phyloP scores from a whole-genome alignment of 805 yeast genomes.

The Wickerhamomyces alni region DNA sequence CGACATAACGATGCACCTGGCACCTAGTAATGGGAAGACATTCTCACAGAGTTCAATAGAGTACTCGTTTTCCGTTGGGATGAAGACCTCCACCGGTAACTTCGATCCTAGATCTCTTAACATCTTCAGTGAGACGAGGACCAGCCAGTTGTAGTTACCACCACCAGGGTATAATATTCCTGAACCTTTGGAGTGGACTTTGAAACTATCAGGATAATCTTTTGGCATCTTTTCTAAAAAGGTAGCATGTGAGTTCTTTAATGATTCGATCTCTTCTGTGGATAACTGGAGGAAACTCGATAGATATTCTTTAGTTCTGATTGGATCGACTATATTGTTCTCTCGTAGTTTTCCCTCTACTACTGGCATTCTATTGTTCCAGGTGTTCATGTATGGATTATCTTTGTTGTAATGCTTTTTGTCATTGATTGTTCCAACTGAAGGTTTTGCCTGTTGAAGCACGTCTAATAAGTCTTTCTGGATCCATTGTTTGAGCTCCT shows the following conservation, averaged over 20 bases:
- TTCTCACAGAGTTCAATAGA: constrained; percentile 65
- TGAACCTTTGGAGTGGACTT: constrained; percentile 30
- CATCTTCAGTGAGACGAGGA: constrained; percentile 45
- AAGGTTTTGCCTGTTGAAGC: constrained; percentile 12
- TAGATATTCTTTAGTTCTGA: constrained; percentile 20
- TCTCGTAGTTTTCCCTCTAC: constrained; percentile 21
- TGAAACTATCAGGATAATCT: constrained; percentile 31
- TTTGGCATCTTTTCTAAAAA: constrained; percentile 31
- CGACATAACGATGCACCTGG: constrained; percentile 52
- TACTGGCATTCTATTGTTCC: constrained; percentile 20
- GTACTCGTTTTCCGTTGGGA: constrained; percentile 65
- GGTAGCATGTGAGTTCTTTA: constrained; percentile 17
- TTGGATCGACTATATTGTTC: constrained; percentile 17
- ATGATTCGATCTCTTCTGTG: constrained; percentile 9
- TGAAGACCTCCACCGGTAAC: constrained; percentile 76
- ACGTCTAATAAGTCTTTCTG: constrained; percentile 11
- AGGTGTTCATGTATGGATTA: constrained; percentile 8
- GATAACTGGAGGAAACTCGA: constrained; percentile 13
- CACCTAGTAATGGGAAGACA: constrained; percentile 61
- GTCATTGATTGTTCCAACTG: constrained; percentile 15
- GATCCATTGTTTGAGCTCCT: constrained; percentile 13
- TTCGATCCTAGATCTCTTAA: constrained; percentile 61
- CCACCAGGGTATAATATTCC: constrained; percentile 78
- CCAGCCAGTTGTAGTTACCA: constrained; percentile 60
- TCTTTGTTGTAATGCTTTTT: constrained; percentile 17